Percentiles rank a stretch among this genome's conserved stretches.
Evolutionary conservation across 2,329 filamentous ascomycete genomes (phyloP).

Genomic region (Penicillium janthinellum): DNA sequence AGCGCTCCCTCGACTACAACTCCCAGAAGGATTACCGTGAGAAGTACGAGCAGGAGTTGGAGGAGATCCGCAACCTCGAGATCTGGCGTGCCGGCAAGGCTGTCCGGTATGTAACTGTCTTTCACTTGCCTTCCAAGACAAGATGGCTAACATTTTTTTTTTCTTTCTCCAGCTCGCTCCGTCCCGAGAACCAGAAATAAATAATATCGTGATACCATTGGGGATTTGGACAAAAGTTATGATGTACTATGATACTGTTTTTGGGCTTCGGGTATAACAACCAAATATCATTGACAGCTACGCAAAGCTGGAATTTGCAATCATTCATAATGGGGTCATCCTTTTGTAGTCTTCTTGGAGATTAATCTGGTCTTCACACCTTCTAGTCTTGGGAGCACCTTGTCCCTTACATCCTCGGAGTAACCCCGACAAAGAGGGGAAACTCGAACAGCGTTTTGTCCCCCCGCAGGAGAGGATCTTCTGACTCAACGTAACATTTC

Average conservation of each 20-base stretch:
- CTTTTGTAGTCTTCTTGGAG: background rate
- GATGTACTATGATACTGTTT: constrained; percentile 39
- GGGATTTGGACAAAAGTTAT: constrained; percentile 34
- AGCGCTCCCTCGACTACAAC: constrained; percentile 97
- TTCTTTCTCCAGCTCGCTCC: constrained; percentile 63
- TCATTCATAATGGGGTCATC: background rate
- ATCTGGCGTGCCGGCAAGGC: constrained; percentile 99
- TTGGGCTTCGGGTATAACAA: constrained; percentile 21
- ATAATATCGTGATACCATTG: constrained; percentile 32
- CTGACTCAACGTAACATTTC: background rate
- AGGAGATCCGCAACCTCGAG: constrained; percentile 96
- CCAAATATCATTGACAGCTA: constrained; percentile 7
- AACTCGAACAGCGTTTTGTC: background rate
- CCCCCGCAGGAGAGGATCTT: background rate
- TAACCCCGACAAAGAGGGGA: background rate
- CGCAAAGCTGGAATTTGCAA: background rate
- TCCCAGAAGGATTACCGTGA: constrained; percentile 92
- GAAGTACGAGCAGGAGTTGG: constrained; percentile 97
- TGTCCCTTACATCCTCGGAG: background rate
- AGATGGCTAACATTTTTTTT: constrained; percentile 6
- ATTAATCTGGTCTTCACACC: background rate
- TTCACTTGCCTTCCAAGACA: background rate
- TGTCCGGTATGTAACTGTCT: constrained; percentile 67
- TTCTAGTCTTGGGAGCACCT: too few species aligned
- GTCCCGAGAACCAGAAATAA: constrained; percentile 85